phyloP scores from a whole-genome alignment of 148 eudicot species.

The Polygonum aviculare region DNA sequence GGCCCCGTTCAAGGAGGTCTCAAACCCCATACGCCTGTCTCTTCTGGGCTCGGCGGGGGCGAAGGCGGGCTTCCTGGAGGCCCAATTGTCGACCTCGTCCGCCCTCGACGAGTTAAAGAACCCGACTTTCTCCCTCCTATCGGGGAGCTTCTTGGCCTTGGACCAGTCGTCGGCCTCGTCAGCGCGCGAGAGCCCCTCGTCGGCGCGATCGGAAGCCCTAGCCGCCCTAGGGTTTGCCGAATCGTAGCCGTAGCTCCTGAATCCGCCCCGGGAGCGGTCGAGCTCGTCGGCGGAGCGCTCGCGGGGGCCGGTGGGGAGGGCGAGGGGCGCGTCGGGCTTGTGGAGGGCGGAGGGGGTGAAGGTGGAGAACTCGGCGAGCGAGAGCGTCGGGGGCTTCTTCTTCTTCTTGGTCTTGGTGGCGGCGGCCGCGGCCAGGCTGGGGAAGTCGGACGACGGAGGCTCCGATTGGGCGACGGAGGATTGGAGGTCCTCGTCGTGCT shows the following conservation, averaged over 20 bases:
- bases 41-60: slow-evolving; percentile 38
- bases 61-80: slow-evolving; percentile 44
- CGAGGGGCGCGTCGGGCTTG: slow-evolving; percentile 32
- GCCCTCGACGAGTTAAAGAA: slow-evolving; percentile 63
- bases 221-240: slow-evolving; percentile 22
- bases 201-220: slow-evolving; percentile 62
- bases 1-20: slow-evolving; percentile 22
- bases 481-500: slow-evolving; percentile 52
- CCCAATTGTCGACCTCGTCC: slow-evolving; percentile 87
- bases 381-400: slow-evolving; percentile 56
- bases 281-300: slow-evolving; percentile 77
- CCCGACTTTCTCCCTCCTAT: slow-evolving; percentile 62
- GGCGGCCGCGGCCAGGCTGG: slow-evolving; percentile 56
- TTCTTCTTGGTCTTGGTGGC: slow-evolving; percentile 75
- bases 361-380: slow-evolving; percentile 46
- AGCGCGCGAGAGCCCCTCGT: slow-evolving; percentile 55
- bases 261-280: slow-evolving; percentile 31
- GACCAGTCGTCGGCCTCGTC: slow-evolving; percentile 93
- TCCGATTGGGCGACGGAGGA: slow-evolving; percentile 17
- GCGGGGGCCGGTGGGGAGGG: slow-evolving; percentile 82
- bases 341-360: slow-evolving; percentile 15
- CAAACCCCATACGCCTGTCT: slow-evolving; percentile 67
- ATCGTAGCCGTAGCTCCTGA: slow-evolving; percentile 27
- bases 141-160: slow-evolving; percentile 45
- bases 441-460: slow-evolving; percentile 42